Percentiles rank a stretch among this genome's conserved stretches.
Conservation (phyloP, 2,329 filamentous ascomycete species). For the Scolecobasidium constrictum region DNA sequence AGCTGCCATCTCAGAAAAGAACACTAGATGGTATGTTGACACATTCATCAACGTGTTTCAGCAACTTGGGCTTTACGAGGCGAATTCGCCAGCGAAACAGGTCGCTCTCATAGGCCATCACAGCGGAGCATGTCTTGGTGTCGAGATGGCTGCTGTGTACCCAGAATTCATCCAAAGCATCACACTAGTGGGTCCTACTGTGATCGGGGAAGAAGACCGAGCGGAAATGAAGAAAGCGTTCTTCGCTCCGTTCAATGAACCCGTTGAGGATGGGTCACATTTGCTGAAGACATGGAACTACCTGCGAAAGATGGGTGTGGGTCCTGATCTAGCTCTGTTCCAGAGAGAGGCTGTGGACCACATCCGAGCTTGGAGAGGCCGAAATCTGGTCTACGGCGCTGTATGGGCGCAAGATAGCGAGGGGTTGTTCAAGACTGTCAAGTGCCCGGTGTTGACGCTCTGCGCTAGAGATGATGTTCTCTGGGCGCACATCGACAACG, state of each 20-base stretch:
- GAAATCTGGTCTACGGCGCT: slow-evolving; percentile 9
- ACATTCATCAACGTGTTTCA: neutral
- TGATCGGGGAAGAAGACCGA: slow-evolving; percentile 9
- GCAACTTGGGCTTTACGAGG: slow-evolving; percentile 1
- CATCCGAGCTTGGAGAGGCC: slow-evolving; percentile 8
- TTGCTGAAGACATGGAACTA: slow-evolving; percentile 10
- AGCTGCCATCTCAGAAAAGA: neutral
- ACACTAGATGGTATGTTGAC: slow-evolving; percentile 5
- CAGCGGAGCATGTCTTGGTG: slow-evolving; percentile 7
- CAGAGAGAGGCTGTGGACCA: slow-evolving; percentile 9
- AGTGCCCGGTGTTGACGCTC: slow-evolving; percentile 5
- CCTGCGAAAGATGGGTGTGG: slow-evolving; percentile 8
- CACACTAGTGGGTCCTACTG: slow-evolving; percentile 5
- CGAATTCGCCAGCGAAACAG: slow-evolving; percentile 1
- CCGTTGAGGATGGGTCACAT: slow-evolving; percentile 4
- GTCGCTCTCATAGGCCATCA: slow-evolving; percentile 9
- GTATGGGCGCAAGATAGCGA: slow-evolving; percentile 9
- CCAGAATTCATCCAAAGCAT: slow-evolving; percentile 8
- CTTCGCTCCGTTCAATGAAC: slow-evolving; percentile 9
- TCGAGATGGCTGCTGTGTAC: slow-evolving; percentile 5
- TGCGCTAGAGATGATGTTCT: slow-evolving; percentile 10
- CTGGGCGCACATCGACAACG: slow-evolving; percentile 7
- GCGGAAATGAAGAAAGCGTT: slow-evolving; percentile 9
- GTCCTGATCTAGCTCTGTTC: slow-evolving; percentile 4
- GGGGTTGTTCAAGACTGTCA: slow-evolving; percentile 1